Base-by-base conservation (phyloP, 352 stramenopile genomes). In the Globisporangium recalcitrans region DNA sequence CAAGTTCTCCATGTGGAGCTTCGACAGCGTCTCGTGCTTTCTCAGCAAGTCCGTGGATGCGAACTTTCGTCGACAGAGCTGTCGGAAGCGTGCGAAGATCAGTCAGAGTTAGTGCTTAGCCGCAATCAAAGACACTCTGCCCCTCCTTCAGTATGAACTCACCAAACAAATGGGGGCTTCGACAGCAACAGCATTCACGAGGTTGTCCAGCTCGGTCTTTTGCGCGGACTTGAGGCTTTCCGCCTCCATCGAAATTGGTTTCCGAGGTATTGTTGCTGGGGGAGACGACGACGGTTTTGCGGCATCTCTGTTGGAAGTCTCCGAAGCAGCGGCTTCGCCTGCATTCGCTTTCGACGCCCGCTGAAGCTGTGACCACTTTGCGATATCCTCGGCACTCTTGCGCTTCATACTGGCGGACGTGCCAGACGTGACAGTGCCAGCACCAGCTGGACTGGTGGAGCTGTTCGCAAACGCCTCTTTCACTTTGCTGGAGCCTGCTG, bases 61-160 rank as follows among this genome's bases (percentile, higher is more conserved):
- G 52, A 93, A 93, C 59, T 95, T 93, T 8, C 86, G 76, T 6
- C 84, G 78, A 63, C 86, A 95, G 13, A 95, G 70, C 86, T 95
- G 38, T 46, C n/a, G 27, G 21, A 7, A 56, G 13, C 46, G 5
- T 22, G 27, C 27, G 5, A 31, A 31, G 27, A 31, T 5, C 27
- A 31, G 2, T 5, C 2, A 31, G 27, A 31, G 27, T 31, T 6
- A 31, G 27, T 31, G 16, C 16, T 9, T 19, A 60, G 54, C 31
- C 16, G n/a, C 8, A 27, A 62, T 24, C 22, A 16, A 26, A 44
- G 11, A n/a, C 22, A 31, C 32, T 24, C 16, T 10, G 10, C 24
- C 8, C 19, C 29, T 46, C 31, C 5, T 9, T 59, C 40, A 14
- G 31, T 16, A 42, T 19, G 4, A 29, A 67, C 80, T 53, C 76